These are phyloP conservation scores for Yarrowia sp. DNA, from an alignment of 805 yeast genomes.

Conservation along the genomic window DNA sequence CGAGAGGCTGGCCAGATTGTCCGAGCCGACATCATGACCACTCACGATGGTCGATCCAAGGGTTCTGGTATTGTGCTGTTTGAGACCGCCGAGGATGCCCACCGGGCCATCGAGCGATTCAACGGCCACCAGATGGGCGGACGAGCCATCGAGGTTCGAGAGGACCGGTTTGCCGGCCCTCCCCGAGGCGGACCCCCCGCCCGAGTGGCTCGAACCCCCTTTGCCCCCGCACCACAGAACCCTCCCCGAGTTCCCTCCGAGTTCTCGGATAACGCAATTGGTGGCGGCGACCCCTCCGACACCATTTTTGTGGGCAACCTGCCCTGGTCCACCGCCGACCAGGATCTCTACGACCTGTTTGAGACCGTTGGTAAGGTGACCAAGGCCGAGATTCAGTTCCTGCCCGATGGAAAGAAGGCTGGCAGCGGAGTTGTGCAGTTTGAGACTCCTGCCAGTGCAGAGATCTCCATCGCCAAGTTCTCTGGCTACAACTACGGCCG, in stretches of 20 bases:
- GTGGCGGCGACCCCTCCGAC: constrained; percentile 65
- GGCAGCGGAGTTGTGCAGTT: constrained; percentile 90
- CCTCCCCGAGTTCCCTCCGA: constrained; percentile 48
- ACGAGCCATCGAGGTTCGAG: constrained; percentile 78
- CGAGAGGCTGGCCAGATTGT: constrained; percentile 76
- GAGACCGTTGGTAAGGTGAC: constrained; percentile 80
- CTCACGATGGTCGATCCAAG: constrained; percentile 74
- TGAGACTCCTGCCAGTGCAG: constrained; percentile 70
- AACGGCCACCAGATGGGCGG: constrained; percentile 78
- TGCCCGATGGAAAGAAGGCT: constrained; percentile 67
- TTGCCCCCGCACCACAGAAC: constrained; percentile 32
- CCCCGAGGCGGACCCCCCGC: constrained; percentile 40
- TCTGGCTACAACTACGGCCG: constrained; percentile 86
- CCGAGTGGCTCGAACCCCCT: constrained; percentile 33
- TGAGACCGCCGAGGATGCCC: constrained; percentile 69
- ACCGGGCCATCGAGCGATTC: constrained; percentile 70
- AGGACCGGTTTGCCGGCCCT: constrained; percentile 58
- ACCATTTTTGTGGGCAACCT: constrained; percentile 75
- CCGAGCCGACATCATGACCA: constrained; percentile 78
- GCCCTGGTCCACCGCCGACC: constrained; percentile 87
- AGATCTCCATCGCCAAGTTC: constrained; percentile 73
- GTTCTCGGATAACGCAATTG: constrained; percentile 71
- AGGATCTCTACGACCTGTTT: constrained; percentile 83
- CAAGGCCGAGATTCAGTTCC: constrained; percentile 76
- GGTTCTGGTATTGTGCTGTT: constrained; percentile 87